Evolutionary conservation across 2,329 filamentous ascomycete genomes (phyloP), one percentile per base, ranked within the genome.

Genomic region (Ophiostoma sp.): DNA sequence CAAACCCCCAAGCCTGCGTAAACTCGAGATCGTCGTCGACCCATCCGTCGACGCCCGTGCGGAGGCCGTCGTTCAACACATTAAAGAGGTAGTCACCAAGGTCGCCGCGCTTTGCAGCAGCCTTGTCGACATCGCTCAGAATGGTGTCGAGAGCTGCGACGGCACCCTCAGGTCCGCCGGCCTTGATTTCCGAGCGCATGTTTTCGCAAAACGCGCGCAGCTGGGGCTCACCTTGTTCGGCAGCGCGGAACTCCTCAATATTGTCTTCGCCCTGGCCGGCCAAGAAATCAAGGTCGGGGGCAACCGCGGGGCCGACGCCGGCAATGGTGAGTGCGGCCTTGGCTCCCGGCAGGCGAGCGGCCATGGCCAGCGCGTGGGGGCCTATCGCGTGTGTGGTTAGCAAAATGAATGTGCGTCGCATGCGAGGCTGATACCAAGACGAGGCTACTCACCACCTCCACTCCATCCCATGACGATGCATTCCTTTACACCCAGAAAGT

Each of bases 191-290:
- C 8, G 5, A 22, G 48, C 68, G 68, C 68, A 55, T 50, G 31
- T 6, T 33, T 5, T 33, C 48, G 31, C 68, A 70, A 48, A 70
- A 70, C 31, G 50, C 45, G 19, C 68, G 68, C 68, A 70, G 22
- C 3, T 19, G 6, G 7, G 31, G 28, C n/a, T 70, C 48, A 48
- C 68, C 68, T 28, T 55, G 19, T 0, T 2, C 68, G 12, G 68
- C 68, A 1, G 48, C 48, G 1, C 33, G 45, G 9, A 70, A 70
- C 19, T 70, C 68, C 48, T 70, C 68, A 22, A 69, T 25, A 42
- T 69, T 70, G 48, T 70, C 68, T n/a, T 70, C 68, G 28, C 68
- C 68, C 48, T 70, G 68, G 45, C 68, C 68, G 2, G 68, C 31
- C 19, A 70, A 15, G 42, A 70, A 70, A 31, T 70, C 68, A 17